phyloP scores from a whole-genome alignment of 176 grass and related monocot genomes.

The Aegilops sharonensis region DNA sequence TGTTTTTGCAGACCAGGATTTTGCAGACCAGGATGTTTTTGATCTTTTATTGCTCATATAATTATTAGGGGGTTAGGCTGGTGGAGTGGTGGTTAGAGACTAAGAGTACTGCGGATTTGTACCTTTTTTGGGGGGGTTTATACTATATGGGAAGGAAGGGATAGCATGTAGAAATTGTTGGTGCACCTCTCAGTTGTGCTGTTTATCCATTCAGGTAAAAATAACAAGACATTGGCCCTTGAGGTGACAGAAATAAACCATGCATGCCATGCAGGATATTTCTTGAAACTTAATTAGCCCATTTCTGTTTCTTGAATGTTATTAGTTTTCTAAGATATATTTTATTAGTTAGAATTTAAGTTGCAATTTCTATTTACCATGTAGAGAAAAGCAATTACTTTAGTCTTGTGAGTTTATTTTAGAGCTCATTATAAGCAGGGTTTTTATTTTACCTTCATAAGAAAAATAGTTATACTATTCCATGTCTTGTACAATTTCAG shows the following conservation, averaged over 20 bases:
- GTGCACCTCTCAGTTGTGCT: background rate
- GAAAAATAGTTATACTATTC: background rate
- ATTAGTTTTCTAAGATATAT: background rate
- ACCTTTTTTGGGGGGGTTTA: background rate
- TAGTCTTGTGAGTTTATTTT: background rate
- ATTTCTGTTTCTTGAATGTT: background rate
- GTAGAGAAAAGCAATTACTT: background rate
- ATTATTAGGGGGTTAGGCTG: conserved; percentile 39
- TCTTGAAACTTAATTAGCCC: background rate
- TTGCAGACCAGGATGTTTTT: conserved; percentile 38
- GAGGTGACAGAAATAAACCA: background rate
- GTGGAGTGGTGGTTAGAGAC: conserved; percentile 25
- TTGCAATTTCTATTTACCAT: background rate
- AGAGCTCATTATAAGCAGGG: background rate
- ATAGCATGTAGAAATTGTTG: background rate
- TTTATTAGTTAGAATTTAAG: background rate
- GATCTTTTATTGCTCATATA: conserved; percentile 41
- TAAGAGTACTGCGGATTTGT: conserved; percentile 14
- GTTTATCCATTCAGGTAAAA: background rate
- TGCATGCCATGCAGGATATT: background rate
- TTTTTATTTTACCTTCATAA: background rate
- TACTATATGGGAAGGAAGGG: background rate
- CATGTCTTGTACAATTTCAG: background rate
- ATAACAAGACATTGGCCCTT: background rate
- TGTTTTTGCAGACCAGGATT: conserved; percentile 33